Conservation (phyloP, 2,329 filamentous ascomycete genomes). For the Monosporascus sp. region DNA sequence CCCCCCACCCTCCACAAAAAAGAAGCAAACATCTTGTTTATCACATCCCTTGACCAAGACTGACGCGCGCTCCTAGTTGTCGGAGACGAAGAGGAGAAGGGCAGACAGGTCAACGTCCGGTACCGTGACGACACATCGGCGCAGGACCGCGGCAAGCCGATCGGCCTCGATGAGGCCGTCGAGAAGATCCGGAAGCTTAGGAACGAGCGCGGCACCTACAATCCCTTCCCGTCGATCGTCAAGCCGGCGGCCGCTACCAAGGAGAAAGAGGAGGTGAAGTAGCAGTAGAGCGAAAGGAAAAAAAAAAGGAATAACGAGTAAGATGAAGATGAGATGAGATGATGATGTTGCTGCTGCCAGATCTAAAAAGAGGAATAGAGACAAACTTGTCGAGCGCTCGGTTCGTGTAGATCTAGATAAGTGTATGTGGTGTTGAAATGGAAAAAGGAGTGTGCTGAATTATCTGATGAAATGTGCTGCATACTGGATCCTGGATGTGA, state of each 20-base stretch:
- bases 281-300: background rate
- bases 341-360: no score
- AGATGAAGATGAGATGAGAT: no score
- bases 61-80: slow-evolving; percentile 39
- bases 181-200: slow-evolving; percentile 49
- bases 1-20: no score
- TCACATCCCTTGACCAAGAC: background rate
- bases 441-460: no score
- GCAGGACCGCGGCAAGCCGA: slow-evolving; percentile 55
- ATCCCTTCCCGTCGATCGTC: slow-evolving; percentile 26
- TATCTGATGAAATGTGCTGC: no score
- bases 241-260: background rate
- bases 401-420: no score
- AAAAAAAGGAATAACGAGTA: background rate
- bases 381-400: no score
- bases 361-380: no score
- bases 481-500: no score
- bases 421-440: no score
- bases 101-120: slow-evolving; percentile 56
- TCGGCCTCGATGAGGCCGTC: slow-evolving; percentile 51
- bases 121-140: slow-evolving; percentile 58
- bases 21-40: background rate
- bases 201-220: slow-evolving; percentile 34
- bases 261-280: background rate
- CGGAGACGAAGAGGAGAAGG: slow-evolving; percentile 55